These are phyloP conservation scores for Hamigera avellanea DNA, from an alignment of 495 filamentous ascomycete genomes.

Conservation along the genomic window DNA sequence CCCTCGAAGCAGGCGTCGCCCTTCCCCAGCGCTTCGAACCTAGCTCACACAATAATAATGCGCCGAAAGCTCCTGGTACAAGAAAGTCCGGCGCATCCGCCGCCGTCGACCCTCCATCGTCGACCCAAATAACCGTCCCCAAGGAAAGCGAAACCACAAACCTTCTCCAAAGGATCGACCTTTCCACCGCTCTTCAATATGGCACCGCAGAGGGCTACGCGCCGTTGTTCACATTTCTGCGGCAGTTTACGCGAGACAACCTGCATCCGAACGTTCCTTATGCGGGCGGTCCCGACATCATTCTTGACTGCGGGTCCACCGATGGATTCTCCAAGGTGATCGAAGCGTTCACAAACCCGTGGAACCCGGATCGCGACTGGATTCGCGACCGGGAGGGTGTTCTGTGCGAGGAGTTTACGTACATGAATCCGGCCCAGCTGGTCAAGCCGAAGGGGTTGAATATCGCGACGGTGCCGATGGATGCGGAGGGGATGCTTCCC, in stretches of 20 bases:
- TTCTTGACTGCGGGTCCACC: slow-evolving; percentile 68
- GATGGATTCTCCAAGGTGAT: slow-evolving; percentile 74
- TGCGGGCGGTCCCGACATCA: slow-evolving; percentile 57
- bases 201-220: slow-evolving; percentile 66
- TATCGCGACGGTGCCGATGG: slow-evolving; percentile 59
- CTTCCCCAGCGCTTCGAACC: slow-evolving; percentile 61
- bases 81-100: no score
- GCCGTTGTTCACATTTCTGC: slow-evolving; percentile 61
- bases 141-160: slow-evolving; percentile 45
- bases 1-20: slow-evolving; percentile 70
- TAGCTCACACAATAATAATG: slow-evolving; percentile 38
- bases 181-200: slow-evolving; percentile 78
- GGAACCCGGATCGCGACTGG: slow-evolving; percentile 56
- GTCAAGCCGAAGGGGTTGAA: slow-evolving; percentile 58
- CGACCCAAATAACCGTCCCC: slow-evolving; percentile 55
- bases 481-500: slow-evolving; percentile 62
- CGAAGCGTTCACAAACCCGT: slow-evolving; percentile 58
- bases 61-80: no score
- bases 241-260: slow-evolving; percentile 62
- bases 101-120: slow-evolving; percentile 6
- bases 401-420: slow-evolving; percentile 67
- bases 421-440: slow-evolving; percentile 60
- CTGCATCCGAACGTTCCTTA: slow-evolving; percentile 79
- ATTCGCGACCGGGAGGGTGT: slow-evolving; percentile 57
- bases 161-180: slow-evolving; percentile 57